Percentiles rank a stretch among this genome's conserved stretches.
Conservation (phyloP, 2,329 filamentous ascomycete genomes). For the Curvularia verruculosa region DNA sequence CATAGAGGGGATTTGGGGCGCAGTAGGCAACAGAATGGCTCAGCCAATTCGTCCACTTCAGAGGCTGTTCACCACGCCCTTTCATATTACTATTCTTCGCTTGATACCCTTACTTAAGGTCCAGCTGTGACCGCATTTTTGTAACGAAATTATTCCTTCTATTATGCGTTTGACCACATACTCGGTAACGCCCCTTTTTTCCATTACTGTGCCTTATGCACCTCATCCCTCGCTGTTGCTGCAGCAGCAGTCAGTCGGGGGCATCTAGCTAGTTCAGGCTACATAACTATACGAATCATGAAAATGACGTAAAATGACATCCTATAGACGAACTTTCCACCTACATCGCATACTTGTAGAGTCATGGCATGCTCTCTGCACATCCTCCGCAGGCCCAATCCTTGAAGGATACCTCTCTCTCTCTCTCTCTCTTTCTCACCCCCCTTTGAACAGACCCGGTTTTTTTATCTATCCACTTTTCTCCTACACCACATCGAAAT, state of each 20-base stretch:
- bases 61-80: neutral
- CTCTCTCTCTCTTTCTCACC: too few relatives aligned
- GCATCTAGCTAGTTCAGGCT: neutral
- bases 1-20: slow-evolving; percentile 6
- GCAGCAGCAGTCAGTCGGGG: neutral
- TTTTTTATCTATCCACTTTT: neutral
- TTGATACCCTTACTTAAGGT: slow-evolving; percentile 20
- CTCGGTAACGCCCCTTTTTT: slow-evolving; percentile 3
- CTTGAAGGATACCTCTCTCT: neutral
- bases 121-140: slow-evolving; percentile 3
- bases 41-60: neutral
- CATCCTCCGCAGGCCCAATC: neutral
- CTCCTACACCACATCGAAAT: neutral
- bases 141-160: neutral
- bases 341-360: neutral
- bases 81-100: slow-evolving; percentile 7
- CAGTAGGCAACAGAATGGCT: neutral
- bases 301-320: neutral
- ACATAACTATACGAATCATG: too few relatives aligned
- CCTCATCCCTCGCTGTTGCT: neutral
- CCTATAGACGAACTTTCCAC: neutral
- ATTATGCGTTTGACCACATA: neutral
- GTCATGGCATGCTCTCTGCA: neutral
- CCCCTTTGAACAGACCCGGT: neutral
- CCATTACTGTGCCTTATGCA: neutral